Percentiles rank a stretch among this genome's conserved stretches.
Evolutionary conservation across 140 eudicot species (phyloP).

Genomic region (Senecio squalidus): DNA sequence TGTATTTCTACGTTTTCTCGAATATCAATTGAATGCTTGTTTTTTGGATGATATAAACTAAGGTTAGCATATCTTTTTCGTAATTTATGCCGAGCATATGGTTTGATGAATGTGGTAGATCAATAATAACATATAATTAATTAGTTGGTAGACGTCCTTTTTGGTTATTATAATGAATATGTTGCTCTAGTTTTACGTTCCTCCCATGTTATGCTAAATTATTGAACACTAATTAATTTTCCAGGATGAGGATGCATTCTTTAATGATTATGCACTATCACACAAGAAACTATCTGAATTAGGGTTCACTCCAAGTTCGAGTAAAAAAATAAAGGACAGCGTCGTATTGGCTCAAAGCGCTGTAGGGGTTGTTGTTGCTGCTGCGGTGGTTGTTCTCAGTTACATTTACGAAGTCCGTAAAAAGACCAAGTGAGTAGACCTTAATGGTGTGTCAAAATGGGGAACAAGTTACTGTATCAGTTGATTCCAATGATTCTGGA

Average conservation of each 20-base stretch:
- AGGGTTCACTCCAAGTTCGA: constrained; percentile 52
- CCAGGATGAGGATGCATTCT: constrained; percentile 91
- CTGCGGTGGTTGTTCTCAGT: constrained; percentile 75
- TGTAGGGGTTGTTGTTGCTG: constrained; percentile 81
- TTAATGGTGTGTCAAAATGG: neutral
- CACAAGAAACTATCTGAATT: constrained; percentile 96
- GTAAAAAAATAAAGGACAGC: constrained; percentile 50
- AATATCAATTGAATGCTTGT: neutral
- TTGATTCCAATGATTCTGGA: constrained; percentile 6
- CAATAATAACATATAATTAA: constrained; percentile 2
- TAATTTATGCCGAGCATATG: constrained; percentile 13
- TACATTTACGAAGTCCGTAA: constrained; percentile 77
- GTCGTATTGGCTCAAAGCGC: constrained; percentile 84
- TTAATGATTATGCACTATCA: constrained; percentile 70
- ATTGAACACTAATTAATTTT: constrained; percentile 25
- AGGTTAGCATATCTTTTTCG: constrained; percentile 22
- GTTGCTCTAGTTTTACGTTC: constrained; percentile 21
- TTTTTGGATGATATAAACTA: neutral
- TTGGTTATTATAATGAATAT: constrained; percentile 19
- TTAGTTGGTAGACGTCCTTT: constrained; percentile 33
- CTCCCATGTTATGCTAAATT: constrained; percentile 36
- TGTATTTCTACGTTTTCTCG: neutral
- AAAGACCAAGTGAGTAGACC: constrained; percentile 36
- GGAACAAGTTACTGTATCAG: constrained; percentile 17
- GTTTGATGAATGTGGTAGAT: constrained; percentile 11